Evolutionary conservation across 441 rosid genomes (phyloP).

Genomic region (Syzygium syzygioides): DNA sequence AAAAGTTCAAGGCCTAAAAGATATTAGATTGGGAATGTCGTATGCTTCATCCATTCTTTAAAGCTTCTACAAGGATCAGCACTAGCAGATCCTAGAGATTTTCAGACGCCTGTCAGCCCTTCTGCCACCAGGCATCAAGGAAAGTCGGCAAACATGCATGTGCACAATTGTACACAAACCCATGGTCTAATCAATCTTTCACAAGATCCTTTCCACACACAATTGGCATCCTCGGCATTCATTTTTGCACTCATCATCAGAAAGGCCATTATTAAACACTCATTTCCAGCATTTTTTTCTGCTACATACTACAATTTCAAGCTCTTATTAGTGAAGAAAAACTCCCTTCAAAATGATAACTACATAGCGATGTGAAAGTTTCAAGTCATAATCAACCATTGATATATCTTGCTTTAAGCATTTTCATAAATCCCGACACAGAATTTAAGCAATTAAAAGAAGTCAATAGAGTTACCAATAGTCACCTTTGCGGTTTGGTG

Average conservation of each 20-base stretch:
- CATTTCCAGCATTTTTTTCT: not conserved
- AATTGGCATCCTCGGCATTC: not conserved
- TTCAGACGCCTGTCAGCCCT: not conserved
- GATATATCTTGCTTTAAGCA: not conserved
- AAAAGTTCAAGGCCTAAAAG: not conserved
- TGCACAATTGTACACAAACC: not conserved
- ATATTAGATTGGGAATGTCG: not conserved
- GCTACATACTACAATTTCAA: not conserved
- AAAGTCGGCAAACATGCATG: not conserved
- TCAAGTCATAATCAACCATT: not conserved
- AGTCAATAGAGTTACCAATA: not conserved
- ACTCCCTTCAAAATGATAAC: not conserved
- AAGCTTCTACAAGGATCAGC: not conserved
- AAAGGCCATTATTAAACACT: not conserved
- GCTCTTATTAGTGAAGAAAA: not conserved
- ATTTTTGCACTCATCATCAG: not conserved
- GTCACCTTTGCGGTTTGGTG: not conserved
- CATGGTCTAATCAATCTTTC: not conserved
- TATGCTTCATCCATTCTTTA: not conserved
- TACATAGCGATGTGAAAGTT: not conserved
- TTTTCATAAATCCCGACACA: not conserved
- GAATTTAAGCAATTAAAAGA: not conserved
- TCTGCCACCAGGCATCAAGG: not conserved
- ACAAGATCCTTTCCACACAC: not conserved
- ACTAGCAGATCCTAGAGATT: not conserved